Conservation (phyloP, 73 alveolate genomes). For the Paramecium sonneborni region DNA sequence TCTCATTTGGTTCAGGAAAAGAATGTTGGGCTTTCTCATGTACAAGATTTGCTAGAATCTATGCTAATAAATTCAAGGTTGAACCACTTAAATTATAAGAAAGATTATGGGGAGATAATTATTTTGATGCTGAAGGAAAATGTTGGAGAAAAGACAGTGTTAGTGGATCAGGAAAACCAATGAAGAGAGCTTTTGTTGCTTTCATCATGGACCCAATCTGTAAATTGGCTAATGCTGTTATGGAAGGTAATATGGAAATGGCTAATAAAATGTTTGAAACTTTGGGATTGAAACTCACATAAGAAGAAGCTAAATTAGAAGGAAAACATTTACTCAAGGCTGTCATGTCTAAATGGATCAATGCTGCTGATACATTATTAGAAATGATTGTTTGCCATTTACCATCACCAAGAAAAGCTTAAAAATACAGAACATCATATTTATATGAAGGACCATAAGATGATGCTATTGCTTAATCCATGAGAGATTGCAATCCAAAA, state of each 20-base stretch:
- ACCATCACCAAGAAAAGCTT: slow-evolving; percentile 98
- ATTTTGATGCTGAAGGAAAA: slow-evolving; percentile 96
- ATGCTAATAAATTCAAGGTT: slow-evolving; percentile 90
- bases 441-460: slow-evolving; percentile 99
- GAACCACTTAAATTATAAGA: slow-evolving; percentile 92
- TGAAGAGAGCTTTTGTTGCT: slow-evolving; percentile 95
- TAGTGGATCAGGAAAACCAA: slow-evolving; percentile 83
- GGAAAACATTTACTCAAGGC: slow-evolving; percentile 78
- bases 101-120: slow-evolving; percentile 99
- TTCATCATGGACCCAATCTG: slow-evolving; percentile 97
- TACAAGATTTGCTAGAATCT: slow-evolving; percentile 96
- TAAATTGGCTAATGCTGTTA: slow-evolving; percentile 88
- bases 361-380: slow-evolving; percentile 98
- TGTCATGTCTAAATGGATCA: slow-evolving; percentile 96
- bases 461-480: slow-evolving; percentile 95
- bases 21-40: slow-evolving; percentile 99
- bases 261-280: slow-evolving; percentile 84
- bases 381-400: slow-evolving; percentile 98
- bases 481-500: slow-evolving; percentile 96
- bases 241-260: slow-evolving; percentile 90
- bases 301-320: slow-evolving; percentile 87
- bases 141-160: slow-evolving; percentile 90
- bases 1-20: slow-evolving; percentile 98
- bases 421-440: slow-evolving; percentile 97
- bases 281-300: slow-evolving; percentile 94